A percentile compares a stretch with the other conserved stretches of the same genome.
These are phyloP conservation scores for Quercus phellos DNA, from an alignment of 331 rosid species.

Conservation along the genomic window DNA sequence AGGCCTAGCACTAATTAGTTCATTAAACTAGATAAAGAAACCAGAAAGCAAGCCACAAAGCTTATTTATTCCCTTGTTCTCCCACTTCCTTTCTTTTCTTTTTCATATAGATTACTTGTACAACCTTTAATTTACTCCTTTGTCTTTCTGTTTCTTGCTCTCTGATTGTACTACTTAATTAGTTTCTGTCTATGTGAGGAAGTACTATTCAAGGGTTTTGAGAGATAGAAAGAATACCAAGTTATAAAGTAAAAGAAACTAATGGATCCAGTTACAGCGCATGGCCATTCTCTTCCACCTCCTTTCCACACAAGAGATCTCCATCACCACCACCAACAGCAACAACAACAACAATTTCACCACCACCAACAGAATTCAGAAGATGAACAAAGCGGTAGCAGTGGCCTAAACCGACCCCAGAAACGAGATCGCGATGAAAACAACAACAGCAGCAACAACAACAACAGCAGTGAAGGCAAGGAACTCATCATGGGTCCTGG, in stretches of 20 bases:
- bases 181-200: constrained; percentile 2
- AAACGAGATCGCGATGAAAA: constrained; percentile 61
- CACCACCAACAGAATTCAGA: constrained; percentile 61
- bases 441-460: constrained; percentile 22
- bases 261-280: constrained; percentile 57
- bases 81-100: constrained; percentile 1
- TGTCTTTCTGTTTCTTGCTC: constrained; percentile 7
- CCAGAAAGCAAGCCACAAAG: constrained; percentile 13
- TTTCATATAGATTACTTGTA: not conserved
- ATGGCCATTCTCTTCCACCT: constrained; percentile 80
- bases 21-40: constrained; percentile 7
- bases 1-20: not conserved
- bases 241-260: not conserved
- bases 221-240: not conserved
- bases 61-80: constrained; percentile 11
- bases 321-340: constrained; percentile 48
- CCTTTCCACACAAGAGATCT: constrained; percentile 82
- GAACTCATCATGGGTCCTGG: constrained; percentile 26
- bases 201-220: not conserved
- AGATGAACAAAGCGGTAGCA: constrained; percentile 78
- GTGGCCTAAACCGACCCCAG: constrained; percentile 45
- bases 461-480: constrained; percentile 31
- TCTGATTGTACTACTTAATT: not conserved
- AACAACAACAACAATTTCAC: constrained; percentile 44
- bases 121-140: not conserved